Conservation (phyloP, 2,329 filamentous ascomycete genomes). For the Microdochium bolleyi region DNA sequence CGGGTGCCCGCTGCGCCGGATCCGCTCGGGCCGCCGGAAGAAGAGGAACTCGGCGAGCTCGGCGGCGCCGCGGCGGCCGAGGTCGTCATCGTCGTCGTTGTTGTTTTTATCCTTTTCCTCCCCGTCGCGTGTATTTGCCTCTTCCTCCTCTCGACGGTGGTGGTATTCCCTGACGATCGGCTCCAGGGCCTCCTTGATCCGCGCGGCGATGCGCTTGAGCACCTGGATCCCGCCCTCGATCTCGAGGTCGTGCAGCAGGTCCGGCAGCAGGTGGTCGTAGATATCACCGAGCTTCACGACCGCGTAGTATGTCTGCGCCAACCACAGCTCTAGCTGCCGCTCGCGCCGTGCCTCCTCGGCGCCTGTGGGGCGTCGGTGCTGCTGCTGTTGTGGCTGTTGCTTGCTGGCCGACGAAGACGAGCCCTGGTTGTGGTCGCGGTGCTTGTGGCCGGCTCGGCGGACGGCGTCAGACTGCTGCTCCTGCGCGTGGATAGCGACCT, state of each 20-base stretch:
- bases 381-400: too few relatives aligned
- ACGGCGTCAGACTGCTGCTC: neutral
- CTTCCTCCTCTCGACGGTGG: too few relatives aligned
- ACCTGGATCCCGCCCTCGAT: conserved; percentile 18
- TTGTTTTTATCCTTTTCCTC: too few relatives aligned
- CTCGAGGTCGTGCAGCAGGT: conserved; percentile 18
- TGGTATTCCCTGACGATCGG: conserved; percentile 13
- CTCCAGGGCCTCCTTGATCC: conserved; percentile 11
- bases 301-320: conserved; percentile 21
- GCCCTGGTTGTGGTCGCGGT: too few relatives aligned
- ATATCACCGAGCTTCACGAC: conserved; percentile 13
- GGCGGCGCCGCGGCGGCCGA: conserved; percentile 11
- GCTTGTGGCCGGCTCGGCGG: conserved; percentile 5
- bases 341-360: conserved; percentile 5
- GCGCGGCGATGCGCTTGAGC: conserved; percentile 14
- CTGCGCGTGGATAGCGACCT: neutral
- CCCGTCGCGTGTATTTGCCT: too few relatives aligned
- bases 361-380: conserved; percentile 5
- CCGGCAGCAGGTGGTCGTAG: conserved; percentile 15
- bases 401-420: too few relatives aligned
- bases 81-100: conserved; percentile 16
- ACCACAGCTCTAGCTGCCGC: conserved; percentile 21
- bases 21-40: conserved; percentile 3
- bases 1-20: neutral
- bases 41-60: conserved; percentile 18